Evolutionary conservation across 495 filamentous ascomycete genomes (phyloP).

Genomic region (Acidiella bohemica): DNA sequence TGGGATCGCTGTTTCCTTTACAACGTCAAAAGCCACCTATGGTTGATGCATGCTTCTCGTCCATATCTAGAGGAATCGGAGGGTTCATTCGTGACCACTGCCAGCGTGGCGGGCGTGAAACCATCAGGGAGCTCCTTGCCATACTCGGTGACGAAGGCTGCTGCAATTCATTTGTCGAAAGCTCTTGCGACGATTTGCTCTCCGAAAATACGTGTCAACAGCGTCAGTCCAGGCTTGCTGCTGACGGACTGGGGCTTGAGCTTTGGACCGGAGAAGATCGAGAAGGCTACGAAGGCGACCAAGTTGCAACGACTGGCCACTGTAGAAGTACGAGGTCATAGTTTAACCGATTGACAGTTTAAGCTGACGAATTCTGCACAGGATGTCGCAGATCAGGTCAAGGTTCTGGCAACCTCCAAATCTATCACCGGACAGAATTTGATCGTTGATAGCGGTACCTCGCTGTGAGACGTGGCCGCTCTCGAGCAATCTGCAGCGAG

Average conservation of each 20-base stretch:
- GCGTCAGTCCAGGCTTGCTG: constrained; percentile 37
- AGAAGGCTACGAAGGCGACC: constrained; percentile 32
- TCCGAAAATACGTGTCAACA: constrained; percentile 42
- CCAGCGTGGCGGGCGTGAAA: constrained; percentile 40
- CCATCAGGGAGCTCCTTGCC: constrained; percentile 37
- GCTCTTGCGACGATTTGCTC: constrained; percentile 36
- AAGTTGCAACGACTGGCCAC: constrained; percentile 39
- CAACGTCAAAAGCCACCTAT: constrained; percentile 47
- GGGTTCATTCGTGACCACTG: constrained; percentile 41
- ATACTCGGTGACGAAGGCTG: constrained; percentile 34
- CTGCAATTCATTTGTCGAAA: constrained; percentile 43
- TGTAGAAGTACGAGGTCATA: constrained; percentile 30
- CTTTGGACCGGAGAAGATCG: constrained; percentile 35
- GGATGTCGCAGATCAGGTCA: constrained; percentile 28
- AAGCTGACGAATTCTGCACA: constrained; percentile 1
- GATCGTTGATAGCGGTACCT: constrained; percentile 24
- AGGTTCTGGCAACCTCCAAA: constrained; percentile 23
- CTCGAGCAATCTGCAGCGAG: no score
- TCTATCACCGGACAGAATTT: constrained; percentile 30
- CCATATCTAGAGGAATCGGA: constrained; percentile 35
- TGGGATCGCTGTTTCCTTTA: constrained; percentile 44
- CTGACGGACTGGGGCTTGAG: constrained; percentile 40
- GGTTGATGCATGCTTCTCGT: constrained; percentile 38
- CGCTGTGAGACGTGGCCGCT: constrained; percentile 12
- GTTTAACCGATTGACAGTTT: neutral